Percentiles rank a stretch among this genome's conserved stretches.
Conservation (phyloP, 805 yeast species). For the Nakazawaea sp. region DNA sequence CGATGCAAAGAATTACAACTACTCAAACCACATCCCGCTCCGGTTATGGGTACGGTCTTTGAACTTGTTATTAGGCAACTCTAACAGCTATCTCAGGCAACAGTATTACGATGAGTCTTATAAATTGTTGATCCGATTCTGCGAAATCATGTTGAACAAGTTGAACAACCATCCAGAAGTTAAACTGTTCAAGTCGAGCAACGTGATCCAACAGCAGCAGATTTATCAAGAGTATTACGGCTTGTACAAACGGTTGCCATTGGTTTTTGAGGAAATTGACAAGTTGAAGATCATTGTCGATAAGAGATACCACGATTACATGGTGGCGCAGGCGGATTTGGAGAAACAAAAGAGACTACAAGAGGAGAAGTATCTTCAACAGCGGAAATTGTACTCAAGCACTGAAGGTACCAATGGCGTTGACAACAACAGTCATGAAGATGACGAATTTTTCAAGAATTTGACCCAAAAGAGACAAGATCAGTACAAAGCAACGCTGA, state of each 20-base stretch:
- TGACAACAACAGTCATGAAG: neutral
- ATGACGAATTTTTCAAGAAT: conserved; percentile 5
- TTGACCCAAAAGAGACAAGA: neutral
- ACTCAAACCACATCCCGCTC: conserved; percentile 42
- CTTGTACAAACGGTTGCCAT: conserved; percentile 16
- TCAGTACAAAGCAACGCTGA: neutral
- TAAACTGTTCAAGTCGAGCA: conserved; percentile 19
- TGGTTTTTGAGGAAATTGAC: conserved; percentile 25
- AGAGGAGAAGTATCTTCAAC: conserved; percentile 9
- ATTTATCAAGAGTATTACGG: conserved; percentile 19
- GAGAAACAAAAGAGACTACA: conserved; percentile 5
- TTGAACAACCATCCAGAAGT: conserved; percentile 40
- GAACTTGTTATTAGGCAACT: conserved; percentile 37
- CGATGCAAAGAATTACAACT: conserved; percentile 50
- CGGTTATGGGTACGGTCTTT: conserved; percentile 51
- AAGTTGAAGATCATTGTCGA: conserved; percentile 19
- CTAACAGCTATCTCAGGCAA: conserved; percentile 35
- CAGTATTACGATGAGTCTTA: conserved; percentile 43
- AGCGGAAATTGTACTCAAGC: conserved; percentile 4
- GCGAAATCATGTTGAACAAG: conserved; percentile 46
- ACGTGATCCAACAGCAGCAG: conserved; percentile 17
- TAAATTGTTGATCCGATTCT: conserved; percentile 48
- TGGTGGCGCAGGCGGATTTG: conserved; percentile 15
- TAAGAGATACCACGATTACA: conserved; percentile 18
- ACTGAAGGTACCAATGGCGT: neutral